Evolutionary conservation across 306 rosid genomes (phyloP).

Genomic region (Betula pendula): DNA sequence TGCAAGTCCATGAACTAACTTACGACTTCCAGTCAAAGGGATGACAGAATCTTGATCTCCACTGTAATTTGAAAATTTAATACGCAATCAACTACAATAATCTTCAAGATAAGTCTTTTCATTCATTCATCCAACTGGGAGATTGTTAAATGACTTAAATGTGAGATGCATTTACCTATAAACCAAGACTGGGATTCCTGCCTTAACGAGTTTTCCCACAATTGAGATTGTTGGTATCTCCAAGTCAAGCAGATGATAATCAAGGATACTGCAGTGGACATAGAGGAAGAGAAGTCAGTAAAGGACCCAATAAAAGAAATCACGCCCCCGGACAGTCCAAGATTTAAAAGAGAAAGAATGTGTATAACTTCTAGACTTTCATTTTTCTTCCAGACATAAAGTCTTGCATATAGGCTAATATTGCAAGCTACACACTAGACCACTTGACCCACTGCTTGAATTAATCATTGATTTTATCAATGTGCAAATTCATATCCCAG

Average conservation of each 20-base stretch:
- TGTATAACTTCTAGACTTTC: not conserved
- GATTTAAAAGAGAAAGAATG: constrained; percentile 7
- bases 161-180: constrained; percentile 57
- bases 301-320: not conserved
- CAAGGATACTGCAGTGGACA: constrained; percentile 52
- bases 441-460: not conserved
- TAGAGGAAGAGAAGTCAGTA: not conserved
- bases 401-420: not conserved
- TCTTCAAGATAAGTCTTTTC: not conserved
- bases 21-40: constrained; percentile 91
- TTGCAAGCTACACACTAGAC: not conserved
- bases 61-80: constrained; percentile 37
- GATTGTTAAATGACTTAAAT: not conserved
- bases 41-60: constrained; percentile 99
- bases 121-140: not conserved
- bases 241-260: constrained; percentile 69
- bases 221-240: constrained; percentile 79
- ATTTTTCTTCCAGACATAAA: not conserved
- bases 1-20: constrained; percentile 70
- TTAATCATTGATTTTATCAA: not conserved
- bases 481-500: not conserved
- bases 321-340: not conserved
- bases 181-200: constrained; percentile 77
- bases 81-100: constrained; percentile 12
- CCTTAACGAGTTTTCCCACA: constrained; percentile 65